phyloP scores from a whole-genome alignment of 345 rosid genomes.

The Populus pruinosa region DNA sequence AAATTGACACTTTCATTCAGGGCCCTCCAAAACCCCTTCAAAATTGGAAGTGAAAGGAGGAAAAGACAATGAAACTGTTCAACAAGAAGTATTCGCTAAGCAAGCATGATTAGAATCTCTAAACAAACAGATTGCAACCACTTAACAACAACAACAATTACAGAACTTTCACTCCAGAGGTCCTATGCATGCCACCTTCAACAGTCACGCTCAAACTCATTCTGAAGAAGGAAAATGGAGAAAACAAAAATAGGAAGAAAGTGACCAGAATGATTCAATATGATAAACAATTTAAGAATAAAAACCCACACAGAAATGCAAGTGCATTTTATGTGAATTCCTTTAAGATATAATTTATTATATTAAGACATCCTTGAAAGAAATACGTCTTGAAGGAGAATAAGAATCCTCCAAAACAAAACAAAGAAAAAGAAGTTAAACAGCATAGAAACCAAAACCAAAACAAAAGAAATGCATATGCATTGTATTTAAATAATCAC shows the following conservation, averaged over 20 bases:
- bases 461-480: neutral
- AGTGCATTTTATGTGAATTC: neutral
- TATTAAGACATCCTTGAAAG: neutral
- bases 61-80: neutral
- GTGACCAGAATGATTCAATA: too few species aligned
- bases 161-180: neutral
- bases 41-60: neutral
- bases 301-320: neutral
- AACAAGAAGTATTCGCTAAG: neutral
- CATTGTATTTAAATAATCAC: neutral
- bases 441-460: neutral
- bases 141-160: neutral
- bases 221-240: neutral
- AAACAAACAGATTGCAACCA: neutral
- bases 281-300: neutral
- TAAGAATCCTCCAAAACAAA: neutral
- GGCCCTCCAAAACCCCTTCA: neutral
- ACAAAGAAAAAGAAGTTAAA: neutral
- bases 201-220: neutral
- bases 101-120: constrained; percentile 1
- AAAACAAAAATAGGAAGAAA: neutral
- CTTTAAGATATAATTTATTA: neutral
- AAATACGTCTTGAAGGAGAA: neutral
- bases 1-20: neutral
- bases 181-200: neutral